Percentiles rank a stretch among this genome's conserved stretches.
Conservation (phyloP, 352 stramenopile species). For the Globisporangium camurandrum region DNA sequence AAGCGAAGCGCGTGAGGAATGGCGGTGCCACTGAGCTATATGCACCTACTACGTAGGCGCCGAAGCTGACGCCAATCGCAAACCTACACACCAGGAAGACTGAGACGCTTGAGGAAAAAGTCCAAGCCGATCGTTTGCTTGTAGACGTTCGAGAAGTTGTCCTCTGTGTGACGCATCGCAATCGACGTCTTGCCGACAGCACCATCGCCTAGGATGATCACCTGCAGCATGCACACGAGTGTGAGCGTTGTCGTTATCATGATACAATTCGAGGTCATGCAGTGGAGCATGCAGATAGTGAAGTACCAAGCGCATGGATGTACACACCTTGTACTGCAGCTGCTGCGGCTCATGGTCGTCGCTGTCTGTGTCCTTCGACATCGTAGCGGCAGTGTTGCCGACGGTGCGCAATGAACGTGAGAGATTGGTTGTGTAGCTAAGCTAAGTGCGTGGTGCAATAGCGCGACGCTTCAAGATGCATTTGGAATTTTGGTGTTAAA, state of each 20-base stretch:
- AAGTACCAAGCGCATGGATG: constrained; percentile 19
- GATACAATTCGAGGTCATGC: too few species aligned
- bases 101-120: constrained; percentile 92
- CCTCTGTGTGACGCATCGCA: constrained; percentile 86
- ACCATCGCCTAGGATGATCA: constrained; percentile 92
- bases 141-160: constrained; percentile 91
- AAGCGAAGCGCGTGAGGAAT: too few species aligned
- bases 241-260: too few species aligned
- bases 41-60: too few species aligned
- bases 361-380: constrained; percentile 84
- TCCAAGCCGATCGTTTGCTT: constrained; percentile 94
- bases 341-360: constrained; percentile 74
- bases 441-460: background rate
- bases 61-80: background rate
- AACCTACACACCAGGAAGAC: constrained; percentile 59
- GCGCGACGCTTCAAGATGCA: background rate
- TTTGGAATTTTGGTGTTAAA: too few species aligned
- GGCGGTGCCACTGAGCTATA: background rate
- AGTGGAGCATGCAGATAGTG: too few species aligned
- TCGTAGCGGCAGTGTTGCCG: constrained; percentile 13
- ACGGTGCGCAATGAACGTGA: too few species aligned
- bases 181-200: constrained; percentile 95
- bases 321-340: constrained; percentile 77
- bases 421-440: background rate
- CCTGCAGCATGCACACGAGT: constrained; percentile 23